phyloP scores from a whole-genome alignment of 148 eudicot species.

The Pouteria glomerata region DNA sequence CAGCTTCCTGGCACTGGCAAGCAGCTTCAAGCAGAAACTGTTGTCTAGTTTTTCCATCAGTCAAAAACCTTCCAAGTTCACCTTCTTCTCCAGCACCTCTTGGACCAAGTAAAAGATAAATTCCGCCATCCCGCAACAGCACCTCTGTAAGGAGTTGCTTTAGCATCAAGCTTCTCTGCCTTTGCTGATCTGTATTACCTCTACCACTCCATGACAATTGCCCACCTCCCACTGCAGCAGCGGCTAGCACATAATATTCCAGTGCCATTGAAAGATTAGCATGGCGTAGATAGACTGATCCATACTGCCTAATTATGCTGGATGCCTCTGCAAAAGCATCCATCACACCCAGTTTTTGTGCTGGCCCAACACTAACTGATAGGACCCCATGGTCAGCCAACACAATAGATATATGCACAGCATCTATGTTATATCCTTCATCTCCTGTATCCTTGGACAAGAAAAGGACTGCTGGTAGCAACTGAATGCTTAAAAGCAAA shows the following conservation, averaged over 20 bases:
- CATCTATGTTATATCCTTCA: constrained; percentile 75
- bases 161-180: constrained; percentile 85
- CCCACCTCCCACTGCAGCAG: constrained; percentile 91
- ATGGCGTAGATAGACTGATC: constrained; percentile 71
- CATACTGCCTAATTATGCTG: constrained; percentile 84
- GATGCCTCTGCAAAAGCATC: constrained; percentile 91
- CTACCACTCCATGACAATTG: constrained; percentile 85
- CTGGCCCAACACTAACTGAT: constrained; percentile 63
- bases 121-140: constrained; percentile 68
- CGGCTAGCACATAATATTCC: constrained; percentile 92
- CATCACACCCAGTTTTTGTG: constrained; percentile 70
- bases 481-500: constrained; percentile 82
- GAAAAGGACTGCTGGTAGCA: constrained; percentile 70
- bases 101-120: constrained; percentile 72
- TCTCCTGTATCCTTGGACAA: constrained; percentile 75
- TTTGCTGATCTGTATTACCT: constrained; percentile 78
- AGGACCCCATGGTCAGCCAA: constrained; percentile 78
- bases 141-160: constrained; percentile 88
- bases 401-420: constrained; percentile 71
- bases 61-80: constrained; percentile 70
- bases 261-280: constrained; percentile 67
- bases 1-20: constrained; percentile 79
- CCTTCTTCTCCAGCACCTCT: constrained; percentile 95
- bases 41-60: constrained; percentile 51
- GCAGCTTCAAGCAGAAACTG: constrained; percentile 92